Evolutionary conservation across 257 asterid species (phyloP).

Genomic region (Solanum rostratum): DNA sequence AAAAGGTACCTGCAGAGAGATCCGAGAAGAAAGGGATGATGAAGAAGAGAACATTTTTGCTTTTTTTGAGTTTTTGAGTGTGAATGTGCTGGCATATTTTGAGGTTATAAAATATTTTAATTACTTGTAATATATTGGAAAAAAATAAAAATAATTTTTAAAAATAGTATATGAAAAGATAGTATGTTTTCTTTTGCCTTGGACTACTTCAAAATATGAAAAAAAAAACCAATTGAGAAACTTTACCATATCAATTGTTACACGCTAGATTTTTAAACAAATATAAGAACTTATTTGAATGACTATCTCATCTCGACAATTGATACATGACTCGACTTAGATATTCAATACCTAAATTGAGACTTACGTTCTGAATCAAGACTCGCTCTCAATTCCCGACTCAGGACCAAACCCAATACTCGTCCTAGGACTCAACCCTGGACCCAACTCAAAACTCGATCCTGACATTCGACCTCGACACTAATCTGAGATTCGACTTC

Average conservation of each 20-base stretch:
- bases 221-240: neutral
- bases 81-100: neutral
- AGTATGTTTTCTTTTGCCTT: neutral
- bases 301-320: too few relatives aligned
- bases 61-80: neutral
- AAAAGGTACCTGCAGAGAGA: conserved; percentile 2
- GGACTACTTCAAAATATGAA: neutral
- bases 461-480: too few relatives aligned
- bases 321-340: too few relatives aligned
- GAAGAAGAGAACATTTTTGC: neutral
- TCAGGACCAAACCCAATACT: too few relatives aligned
- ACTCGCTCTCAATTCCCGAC: too few relatives aligned
- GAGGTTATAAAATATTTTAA: neutral
- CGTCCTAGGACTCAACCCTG: too few relatives aligned
- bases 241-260: neutral
- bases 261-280: neutral
- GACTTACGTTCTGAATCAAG: too few relatives aligned
- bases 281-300: too few relatives aligned
- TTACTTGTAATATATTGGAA: neutral
- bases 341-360: too few relatives aligned
- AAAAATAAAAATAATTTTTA: neutral
- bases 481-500: too few relatives aligned
- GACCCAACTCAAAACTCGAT: too few relatives aligned
- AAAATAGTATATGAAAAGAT: neutral
- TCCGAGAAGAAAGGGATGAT: conserved; percentile 4